A percentile compares a stretch with the other conserved stretches of the same genome.
phyloP scores from a whole-genome alignment of 306 rosid species.

The Corylus heterophylla region DNA sequence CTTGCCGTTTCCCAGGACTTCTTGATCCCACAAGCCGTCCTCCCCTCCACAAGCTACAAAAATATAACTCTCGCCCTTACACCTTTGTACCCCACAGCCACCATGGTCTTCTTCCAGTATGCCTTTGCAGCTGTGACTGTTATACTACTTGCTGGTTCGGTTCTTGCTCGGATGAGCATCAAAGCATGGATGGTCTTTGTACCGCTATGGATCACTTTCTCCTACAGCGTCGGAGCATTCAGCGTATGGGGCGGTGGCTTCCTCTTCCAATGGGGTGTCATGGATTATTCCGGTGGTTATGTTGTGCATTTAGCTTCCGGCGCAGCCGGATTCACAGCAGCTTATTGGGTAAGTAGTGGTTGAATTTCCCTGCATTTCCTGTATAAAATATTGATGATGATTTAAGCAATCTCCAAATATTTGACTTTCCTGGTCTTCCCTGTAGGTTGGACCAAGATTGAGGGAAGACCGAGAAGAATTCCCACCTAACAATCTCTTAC shows the following conservation, averaged over 20 bases:
- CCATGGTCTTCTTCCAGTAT: slow-evolving; percentile 43
- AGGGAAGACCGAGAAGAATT: slow-evolving; percentile 43
- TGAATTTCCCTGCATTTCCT: neutral
- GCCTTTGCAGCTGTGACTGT: slow-evolving; percentile 42
- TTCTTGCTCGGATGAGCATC: slow-evolving; percentile 44
- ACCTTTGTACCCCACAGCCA: slow-evolving; percentile 29
- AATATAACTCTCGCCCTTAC: neutral
- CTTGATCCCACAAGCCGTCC: slow-evolving; percentile 9
- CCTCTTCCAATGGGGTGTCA: slow-evolving; percentile 52
- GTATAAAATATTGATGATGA: neutral
- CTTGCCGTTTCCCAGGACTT: slow-evolving; percentile 42
- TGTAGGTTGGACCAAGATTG: slow-evolving; percentile 48
- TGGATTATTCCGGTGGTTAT: slow-evolving; percentile 47
- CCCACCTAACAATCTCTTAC: slow-evolving; percentile 49
- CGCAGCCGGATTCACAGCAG: slow-evolving; percentile 38
- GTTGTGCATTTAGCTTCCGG: slow-evolving; percentile 51
- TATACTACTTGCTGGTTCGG: slow-evolving; percentile 31
- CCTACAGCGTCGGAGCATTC: slow-evolving; percentile 40
- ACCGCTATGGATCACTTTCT: slow-evolving; percentile 42
- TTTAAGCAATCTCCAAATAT: neutral
- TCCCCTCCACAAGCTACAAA: slow-evolving; percentile 16
- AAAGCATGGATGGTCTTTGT: slow-evolving; percentile 51
- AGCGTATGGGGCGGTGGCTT: slow-evolving; percentile 55
- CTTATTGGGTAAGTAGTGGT: slow-evolving; percentile 16
- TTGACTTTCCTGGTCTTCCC: neutral